phyloP scores from a whole-genome alignment of 2,329 filamentous ascomycete genomes.

The Trichophyton benhamiae region DNA sequence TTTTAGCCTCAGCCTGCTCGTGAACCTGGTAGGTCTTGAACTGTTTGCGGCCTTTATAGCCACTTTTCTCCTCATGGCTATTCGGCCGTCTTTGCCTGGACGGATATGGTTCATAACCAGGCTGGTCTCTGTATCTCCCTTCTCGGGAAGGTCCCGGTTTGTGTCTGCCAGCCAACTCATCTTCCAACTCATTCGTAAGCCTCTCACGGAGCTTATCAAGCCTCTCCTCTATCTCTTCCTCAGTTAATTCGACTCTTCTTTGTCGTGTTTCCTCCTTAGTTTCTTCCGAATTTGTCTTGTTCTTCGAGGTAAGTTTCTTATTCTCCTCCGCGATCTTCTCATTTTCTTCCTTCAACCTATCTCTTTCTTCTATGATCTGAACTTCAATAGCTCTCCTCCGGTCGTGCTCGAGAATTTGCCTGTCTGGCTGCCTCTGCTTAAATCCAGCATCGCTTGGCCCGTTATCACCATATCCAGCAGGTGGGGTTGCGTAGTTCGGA shows the following conservation, averaged over 20 bases:
- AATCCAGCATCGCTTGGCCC: conserved; percentile 42
- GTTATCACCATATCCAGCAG: conserved; percentile 39
- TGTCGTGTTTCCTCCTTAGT: conserved; percentile 18
- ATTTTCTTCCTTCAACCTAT: conserved; percentile 76
- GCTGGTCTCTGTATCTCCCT: conserved; percentile 4
- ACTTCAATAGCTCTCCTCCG: conserved; percentile 83
- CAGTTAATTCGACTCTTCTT: conserved; percentile 39
- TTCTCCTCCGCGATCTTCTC: conserved; percentile 59
- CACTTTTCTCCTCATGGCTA: conserved; percentile 18
- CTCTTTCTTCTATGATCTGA: conserved; percentile 79
- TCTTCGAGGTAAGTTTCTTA: conserved; percentile 26
- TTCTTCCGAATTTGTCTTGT: conserved; percentile 10
- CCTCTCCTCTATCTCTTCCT: conserved; percentile 77
- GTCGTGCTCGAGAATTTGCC: conserved; percentile 88
- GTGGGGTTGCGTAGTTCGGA: conserved; percentile 36
- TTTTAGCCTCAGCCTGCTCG: conserved; percentile 91
- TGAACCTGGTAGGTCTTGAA: conserved; percentile 92
- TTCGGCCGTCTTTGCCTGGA: conserved; percentile 11
- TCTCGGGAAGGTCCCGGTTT: background rate
- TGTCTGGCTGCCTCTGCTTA: conserved; percentile 75
- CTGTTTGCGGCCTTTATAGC: conserved; percentile 30
- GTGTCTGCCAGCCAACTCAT: conserved; percentile 26
- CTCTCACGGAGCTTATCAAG: conserved; percentile 55
- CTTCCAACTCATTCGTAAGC: conserved; percentile 46
- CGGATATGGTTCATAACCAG: conserved; percentile 1